Conservation (phyloP, 1,284 basidiomycete species). For the Anthracocystis panici-leucophaei region DNA sequence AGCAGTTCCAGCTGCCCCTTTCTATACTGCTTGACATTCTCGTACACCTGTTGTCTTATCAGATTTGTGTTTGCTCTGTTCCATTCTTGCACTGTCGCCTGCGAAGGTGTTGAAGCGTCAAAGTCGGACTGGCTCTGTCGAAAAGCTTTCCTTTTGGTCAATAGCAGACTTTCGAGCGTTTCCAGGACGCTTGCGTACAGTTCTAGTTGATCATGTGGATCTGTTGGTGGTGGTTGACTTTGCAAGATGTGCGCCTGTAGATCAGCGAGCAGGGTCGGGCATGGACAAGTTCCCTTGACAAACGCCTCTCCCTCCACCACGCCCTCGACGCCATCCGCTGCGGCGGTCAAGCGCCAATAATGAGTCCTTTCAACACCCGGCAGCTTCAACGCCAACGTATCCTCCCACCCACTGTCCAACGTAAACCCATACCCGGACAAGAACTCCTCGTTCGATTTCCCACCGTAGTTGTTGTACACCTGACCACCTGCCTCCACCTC, state of each 20-base stretch:
- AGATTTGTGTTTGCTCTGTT: background rate
- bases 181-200: slow-evolving; percentile 1
- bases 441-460: slow-evolving; percentile 67
- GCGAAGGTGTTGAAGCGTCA: background rate
- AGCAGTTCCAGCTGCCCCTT: slow-evolving; percentile 34
- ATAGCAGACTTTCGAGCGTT: too few species aligned
- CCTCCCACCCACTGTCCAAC: slow-evolving; percentile 40
- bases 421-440: slow-evolving; percentile 62
- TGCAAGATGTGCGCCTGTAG: slow-evolving; percentile 7
- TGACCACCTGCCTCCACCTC: slow-evolving; percentile 12
- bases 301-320: background rate
- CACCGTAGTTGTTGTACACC: slow-evolving; percentile 67
- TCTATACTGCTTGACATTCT: slow-evolving; percentile 34
- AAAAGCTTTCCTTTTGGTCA: slow-evolving; percentile 41
- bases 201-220: slow-evolving; percentile 10
- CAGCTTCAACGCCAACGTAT: slow-evolving; percentile 54
- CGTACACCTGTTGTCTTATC: slow-evolving; percentile 9
- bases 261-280: slow-evolving; percentile 17
- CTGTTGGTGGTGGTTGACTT: background rate
- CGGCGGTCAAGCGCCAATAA: slow-evolving; percentile 24
- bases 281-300: slow-evolving; percentile 14
- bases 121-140: slow-evolving; percentile 13
- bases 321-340: background rate
- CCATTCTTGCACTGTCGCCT: background rate
- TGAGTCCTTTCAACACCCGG: slow-evolving; percentile 8